These are phyloP conservation scores for Gossypium anomalum DNA, from an alignment of 345 rosid genomes.

Conservation along the genomic window DNA sequence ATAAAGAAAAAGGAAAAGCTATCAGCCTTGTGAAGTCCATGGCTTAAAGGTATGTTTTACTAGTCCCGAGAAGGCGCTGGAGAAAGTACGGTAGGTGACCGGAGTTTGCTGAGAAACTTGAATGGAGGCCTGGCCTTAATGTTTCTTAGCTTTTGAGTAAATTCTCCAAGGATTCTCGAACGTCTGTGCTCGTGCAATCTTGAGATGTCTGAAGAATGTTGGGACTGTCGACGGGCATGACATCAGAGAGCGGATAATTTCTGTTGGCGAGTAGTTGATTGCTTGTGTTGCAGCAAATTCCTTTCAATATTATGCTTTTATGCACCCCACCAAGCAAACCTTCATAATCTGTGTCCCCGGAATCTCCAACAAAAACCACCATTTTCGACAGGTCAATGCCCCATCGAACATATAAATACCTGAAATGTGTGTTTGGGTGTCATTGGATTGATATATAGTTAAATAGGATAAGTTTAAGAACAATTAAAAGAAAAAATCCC, in stretches of 20 bases:
- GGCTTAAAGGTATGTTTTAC: background rate
- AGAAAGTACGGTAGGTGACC: background rate
- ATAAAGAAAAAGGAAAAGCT: background rate
- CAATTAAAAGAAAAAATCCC: no score
- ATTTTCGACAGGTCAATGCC: conserved; percentile 75
- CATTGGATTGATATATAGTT: background rate
- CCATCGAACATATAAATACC: conserved; percentile 92
- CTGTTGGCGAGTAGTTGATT: conserved; percentile 57
- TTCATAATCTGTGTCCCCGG: conserved; percentile 95
- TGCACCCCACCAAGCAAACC: conserved; percentile 87
- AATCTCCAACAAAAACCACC: conserved; percentile 87
- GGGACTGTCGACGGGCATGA: conserved; percentile 62
- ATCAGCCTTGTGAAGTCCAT: background rate
- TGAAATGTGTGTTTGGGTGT: conserved; percentile 21
- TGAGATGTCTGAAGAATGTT: conserved; percentile 52
- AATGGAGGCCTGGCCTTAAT: background rate
- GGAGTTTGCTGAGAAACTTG: background rate
- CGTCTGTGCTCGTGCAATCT: conserved; percentile 37
- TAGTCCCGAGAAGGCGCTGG: background rate
- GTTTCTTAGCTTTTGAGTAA: conserved; percentile 32
- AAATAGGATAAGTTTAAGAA: background rate
- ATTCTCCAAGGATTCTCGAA: conserved; percentile 56
- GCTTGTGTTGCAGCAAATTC: conserved; percentile 49
- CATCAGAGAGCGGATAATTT: conserved; percentile 80
- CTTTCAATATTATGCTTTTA: conserved; percentile 65